Evolutionary conservation across 2,329 filamentous ascomycete genomes (phyloP).

Genomic region (Fusarium sp.): DNA sequence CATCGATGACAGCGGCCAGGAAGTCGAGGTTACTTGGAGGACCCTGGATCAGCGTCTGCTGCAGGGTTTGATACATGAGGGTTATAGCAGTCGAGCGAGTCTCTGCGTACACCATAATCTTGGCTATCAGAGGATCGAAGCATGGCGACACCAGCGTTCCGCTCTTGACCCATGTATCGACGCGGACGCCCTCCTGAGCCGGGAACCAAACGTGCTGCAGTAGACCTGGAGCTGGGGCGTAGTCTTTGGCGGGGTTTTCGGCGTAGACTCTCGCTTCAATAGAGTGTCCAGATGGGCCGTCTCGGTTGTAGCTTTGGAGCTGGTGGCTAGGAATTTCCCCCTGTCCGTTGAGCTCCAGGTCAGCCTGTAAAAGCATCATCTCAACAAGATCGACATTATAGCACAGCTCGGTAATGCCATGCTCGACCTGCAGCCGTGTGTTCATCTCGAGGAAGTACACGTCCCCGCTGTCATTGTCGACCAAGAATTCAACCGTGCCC

Average conservation of each 20-base stretch:
- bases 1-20: too few relatives aligned
- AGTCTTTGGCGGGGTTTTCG: constrained; percentile 57
- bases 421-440: constrained; percentile 60
- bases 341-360: too few relatives aligned
- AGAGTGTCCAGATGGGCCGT: constrained; percentile 51
- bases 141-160: neutral
- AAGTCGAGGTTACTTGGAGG: too few relatives aligned
- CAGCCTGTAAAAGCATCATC: neutral
- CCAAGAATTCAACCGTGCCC: constrained; percentile 31
- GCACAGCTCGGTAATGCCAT: constrained; percentile 50
- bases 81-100: neutral
- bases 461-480: constrained; percentile 48
- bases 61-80: neutral
- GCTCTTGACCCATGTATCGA: neutral
- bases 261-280: constrained; percentile 61
- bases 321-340: neutral
- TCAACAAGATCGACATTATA: constrained; percentile 2
- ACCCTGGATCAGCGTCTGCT: too few relatives aligned
- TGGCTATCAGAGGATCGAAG: neutral
- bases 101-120: neutral
- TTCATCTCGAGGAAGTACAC: constrained; percentile 64
- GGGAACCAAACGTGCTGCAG: neutral
- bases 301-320: neutral
- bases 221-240: constrained; percentile 49
- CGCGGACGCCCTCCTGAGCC: neutral